Percentiles rank a stretch among this genome's conserved stretches.
These are phyloP conservation scores for Trichoderma sp. DNA, from an alignment of 2,329 filamentous ascomycete genomes.

Conservation along the genomic window DNA sequence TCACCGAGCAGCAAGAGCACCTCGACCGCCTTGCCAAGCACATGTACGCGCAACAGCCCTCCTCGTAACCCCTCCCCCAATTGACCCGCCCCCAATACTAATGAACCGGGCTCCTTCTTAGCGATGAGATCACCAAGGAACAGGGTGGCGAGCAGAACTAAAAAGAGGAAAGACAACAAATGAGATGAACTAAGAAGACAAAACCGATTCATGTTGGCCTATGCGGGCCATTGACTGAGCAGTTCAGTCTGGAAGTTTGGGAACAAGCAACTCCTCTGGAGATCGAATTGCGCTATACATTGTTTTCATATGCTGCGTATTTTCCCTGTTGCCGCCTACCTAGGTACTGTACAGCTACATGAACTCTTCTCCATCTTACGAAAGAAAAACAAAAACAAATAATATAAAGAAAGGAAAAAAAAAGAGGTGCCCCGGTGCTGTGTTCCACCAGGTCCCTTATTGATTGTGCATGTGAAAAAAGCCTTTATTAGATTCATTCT, in stretches of 20 bases:
- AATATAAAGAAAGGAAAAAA: background rate
- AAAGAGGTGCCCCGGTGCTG: conserved; percentile 20
- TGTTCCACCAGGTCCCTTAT: conserved; percentile 12
- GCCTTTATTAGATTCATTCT: conserved; percentile 22
- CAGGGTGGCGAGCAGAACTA: conserved; percentile 69
- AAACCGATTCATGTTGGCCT: conserved; percentile 19
- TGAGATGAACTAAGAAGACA: background rate
- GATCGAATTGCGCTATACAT: background rate
- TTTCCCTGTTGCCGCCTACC: conserved; percentile 25
- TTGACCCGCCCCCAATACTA: background rate
- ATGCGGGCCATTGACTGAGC: background rate
- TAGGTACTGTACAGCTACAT: conserved; percentile 44
- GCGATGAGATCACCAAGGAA: conserved; percentile 74
- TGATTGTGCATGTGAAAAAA: conserved; percentile 20
- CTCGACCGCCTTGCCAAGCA: conserved; percentile 82
- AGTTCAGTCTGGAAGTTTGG: background rate
- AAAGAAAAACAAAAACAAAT: background rate
- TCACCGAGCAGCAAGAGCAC: conserved; percentile 77
- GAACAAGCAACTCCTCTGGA: background rate
- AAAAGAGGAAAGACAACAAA: conserved; percentile 21
- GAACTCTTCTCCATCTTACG: conserved; percentile 19
- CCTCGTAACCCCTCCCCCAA: conserved; percentile 36
- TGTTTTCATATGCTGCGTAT: background rate
- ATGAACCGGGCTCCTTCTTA: conserved; percentile 39
- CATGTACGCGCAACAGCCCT: conserved; percentile 58